phyloP scores from a whole-genome alignment of 106 monocot species.

The Xerophyta viscosa region DNA sequence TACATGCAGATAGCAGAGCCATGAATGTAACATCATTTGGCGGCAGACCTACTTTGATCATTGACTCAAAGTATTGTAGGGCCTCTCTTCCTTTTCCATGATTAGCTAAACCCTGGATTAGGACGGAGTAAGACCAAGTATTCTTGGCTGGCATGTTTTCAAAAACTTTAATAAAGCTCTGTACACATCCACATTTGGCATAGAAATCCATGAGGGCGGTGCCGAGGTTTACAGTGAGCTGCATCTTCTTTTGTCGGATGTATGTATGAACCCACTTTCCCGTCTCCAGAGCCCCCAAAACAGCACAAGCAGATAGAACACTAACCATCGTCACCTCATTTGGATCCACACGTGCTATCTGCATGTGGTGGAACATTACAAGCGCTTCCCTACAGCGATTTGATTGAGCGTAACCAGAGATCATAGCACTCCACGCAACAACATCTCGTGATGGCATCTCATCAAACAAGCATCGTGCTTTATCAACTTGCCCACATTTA shows the following conservation, averaged over 20 bases:
- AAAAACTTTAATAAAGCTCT: slow-evolving; percentile 26
- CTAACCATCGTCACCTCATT: slow-evolving; percentile 77
- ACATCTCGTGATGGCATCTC: slow-evolving; percentile 48
- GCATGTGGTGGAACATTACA: slow-evolving; percentile 53
- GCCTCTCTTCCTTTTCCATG: slow-evolving; percentile 57
- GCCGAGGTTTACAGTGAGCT: slow-evolving; percentile 48
- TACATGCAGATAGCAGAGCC: slow-evolving; percentile 29
- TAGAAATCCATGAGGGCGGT: slow-evolving; percentile 61
- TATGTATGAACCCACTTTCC: slow-evolving; percentile 76
- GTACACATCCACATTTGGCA: slow-evolving; percentile 65
- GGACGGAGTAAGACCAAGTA: slow-evolving; percentile 47
- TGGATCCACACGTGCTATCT: slow-evolving; percentile 34
- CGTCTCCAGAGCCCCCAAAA: slow-evolving; percentile 55
- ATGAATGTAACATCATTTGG: slow-evolving; percentile 64
- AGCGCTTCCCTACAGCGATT: slow-evolving; percentile 45
- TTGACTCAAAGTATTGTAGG: slow-evolving; percentile 28
- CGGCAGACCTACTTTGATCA: slow-evolving; percentile 29
- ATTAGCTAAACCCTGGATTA: slow-evolving; percentile 56
- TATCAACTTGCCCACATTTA: slow-evolving; percentile 45
- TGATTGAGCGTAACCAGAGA: slow-evolving; percentile 47
- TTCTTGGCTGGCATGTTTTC: slow-evolving; percentile 43
- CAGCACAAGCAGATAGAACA: slow-evolving; percentile 58
- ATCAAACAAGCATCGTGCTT: slow-evolving; percentile 45
- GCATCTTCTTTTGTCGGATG: slow-evolving; percentile 29
- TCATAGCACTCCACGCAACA: slow-evolving; percentile 80